phyloP scores from a whole-genome alignment of 441 rosid genomes.

The Erodium moschatum region DNA sequence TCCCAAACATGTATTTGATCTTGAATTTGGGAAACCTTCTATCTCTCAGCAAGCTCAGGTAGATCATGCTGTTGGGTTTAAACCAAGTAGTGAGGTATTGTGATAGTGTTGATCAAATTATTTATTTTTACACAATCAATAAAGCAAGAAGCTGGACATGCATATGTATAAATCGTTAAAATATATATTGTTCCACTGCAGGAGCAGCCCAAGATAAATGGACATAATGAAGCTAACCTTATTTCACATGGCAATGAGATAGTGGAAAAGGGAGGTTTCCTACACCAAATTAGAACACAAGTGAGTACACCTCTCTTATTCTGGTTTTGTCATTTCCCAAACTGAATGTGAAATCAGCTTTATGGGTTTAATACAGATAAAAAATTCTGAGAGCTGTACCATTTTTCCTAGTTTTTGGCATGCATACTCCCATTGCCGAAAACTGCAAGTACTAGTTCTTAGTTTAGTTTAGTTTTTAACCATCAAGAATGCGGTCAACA shows the following conservation, averaged over 20 bases:
- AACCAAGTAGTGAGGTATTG: conserved; percentile 42
- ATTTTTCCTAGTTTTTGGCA: too few species aligned
- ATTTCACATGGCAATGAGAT: conserved; percentile 28
- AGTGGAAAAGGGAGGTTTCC: conserved; percentile 64
- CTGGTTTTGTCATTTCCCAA: conserved; percentile 11
- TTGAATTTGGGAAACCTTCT: conserved; percentile 23
- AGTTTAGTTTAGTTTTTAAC: too few species aligned
- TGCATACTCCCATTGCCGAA: too few species aligned
- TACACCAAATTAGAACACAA: conserved; percentile 66
- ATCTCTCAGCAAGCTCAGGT: conserved; percentile 28
- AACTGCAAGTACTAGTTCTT: too few species aligned
- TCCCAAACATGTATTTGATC: conserved; percentile 28
- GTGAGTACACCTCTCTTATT: conserved; percentile 33
- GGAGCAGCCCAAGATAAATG: conserved; percentile 38
- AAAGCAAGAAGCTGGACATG: conserved; percentile 13
- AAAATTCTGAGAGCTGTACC: too few species aligned
- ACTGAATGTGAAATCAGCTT: neutral
- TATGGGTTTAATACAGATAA: too few species aligned
- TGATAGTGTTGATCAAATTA: neutral
- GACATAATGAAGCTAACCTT: conserved; percentile 35
- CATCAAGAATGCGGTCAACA: neutral
- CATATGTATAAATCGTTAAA: conserved; percentile 10
- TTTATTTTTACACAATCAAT: neutral
- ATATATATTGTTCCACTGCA: conserved; percentile 27
- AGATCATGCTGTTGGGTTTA: conserved; percentile 28